These are phyloP conservation scores for Entomortierella chlamydospora DNA, from an alignment of 192 early-diverging fungal genomes.

Conservation along the genomic window DNA sequence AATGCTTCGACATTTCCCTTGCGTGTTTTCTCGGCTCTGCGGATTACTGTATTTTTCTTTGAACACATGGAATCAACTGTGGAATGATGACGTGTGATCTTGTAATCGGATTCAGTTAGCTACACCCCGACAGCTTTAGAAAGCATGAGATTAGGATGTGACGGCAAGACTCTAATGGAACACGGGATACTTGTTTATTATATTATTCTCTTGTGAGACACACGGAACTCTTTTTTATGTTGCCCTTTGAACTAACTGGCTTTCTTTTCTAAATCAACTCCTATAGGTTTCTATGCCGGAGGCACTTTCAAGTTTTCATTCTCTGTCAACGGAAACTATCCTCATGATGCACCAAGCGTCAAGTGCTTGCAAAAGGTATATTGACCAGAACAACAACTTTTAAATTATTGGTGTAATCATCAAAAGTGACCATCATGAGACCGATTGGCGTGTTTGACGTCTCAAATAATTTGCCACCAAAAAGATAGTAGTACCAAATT, in stretches of 20 bases:
- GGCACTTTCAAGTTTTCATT: constrained; percentile 89
- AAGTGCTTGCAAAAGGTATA: constrained; percentile 86
- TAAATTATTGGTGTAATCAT: background rate
- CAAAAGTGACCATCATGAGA: background rate
- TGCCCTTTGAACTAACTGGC: background rate
- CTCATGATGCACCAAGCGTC: constrained; percentile 95
- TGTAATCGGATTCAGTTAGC: too few relatives aligned
- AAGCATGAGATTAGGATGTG: too few relatives aligned
- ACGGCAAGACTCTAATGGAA: too few relatives aligned
- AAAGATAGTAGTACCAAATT: background rate
- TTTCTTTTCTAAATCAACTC: too few relatives aligned
- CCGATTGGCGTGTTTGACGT: background rate
- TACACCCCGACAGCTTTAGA: too few relatives aligned
- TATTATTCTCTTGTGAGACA: too few relatives aligned
- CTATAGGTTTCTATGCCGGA: constrained; percentile 83
- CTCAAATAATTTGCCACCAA: constrained; percentile 6
- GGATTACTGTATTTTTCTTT: too few relatives aligned
- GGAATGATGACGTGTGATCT: too few relatives aligned
- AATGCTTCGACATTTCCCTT: background rate
- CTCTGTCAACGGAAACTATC: constrained; percentile 87
- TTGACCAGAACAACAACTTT: background rate
- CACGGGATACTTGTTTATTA: too few relatives aligned
- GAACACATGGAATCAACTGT: background rate
- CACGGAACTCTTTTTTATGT: background rate
- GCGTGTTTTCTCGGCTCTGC: too few relatives aligned